phyloP scores from a whole-genome alignment of 257 asterid genomes.

The Asclepias syriaca region DNA sequence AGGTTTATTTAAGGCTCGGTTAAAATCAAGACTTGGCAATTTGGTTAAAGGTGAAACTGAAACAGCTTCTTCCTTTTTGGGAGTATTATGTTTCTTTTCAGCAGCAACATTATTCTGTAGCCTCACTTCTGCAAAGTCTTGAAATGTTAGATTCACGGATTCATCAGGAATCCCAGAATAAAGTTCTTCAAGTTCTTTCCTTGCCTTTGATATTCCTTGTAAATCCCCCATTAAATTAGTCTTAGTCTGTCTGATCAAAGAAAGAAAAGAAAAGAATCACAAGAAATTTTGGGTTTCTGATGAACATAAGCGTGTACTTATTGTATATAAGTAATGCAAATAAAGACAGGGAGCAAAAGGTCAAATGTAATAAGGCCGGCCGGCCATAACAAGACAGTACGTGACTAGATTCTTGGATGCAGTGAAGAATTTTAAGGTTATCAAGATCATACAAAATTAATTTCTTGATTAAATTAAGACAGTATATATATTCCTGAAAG shows the following conservation, averaged over 20 bases:
- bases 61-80: slow-evolving; percentile 1
- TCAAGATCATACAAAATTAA: background rate
- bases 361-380: slow-evolving; percentile 10
- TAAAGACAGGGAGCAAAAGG: background rate
- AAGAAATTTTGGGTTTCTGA: background rate
- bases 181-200: slow-evolving; percentile 58
- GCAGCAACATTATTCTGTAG: slow-evolving; percentile 9
- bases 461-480: background rate
- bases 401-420: background rate
- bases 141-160: slow-evolving; percentile 78
- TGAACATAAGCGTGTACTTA: background rate
- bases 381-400: background rate
- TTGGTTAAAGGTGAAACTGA: slow-evolving; percentile 25
- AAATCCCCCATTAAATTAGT: slow-evolving; percentile 40
- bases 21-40: slow-evolving; percentile 72
- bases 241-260: background rate
- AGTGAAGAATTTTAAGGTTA: background rate
- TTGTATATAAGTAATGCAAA: background rate
- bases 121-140: slow-evolving; percentile 54
- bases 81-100: background rate
- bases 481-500: background rate
- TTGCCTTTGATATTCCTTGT: slow-evolving; percentile 42
- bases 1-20: slow-evolving; percentile 37
- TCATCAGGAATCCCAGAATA: slow-evolving; percentile 76
- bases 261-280: too few species aligned